Base-by-base conservation (phyloP, 352 stramenopile species). In the Pythium utonaiense region DNA sequence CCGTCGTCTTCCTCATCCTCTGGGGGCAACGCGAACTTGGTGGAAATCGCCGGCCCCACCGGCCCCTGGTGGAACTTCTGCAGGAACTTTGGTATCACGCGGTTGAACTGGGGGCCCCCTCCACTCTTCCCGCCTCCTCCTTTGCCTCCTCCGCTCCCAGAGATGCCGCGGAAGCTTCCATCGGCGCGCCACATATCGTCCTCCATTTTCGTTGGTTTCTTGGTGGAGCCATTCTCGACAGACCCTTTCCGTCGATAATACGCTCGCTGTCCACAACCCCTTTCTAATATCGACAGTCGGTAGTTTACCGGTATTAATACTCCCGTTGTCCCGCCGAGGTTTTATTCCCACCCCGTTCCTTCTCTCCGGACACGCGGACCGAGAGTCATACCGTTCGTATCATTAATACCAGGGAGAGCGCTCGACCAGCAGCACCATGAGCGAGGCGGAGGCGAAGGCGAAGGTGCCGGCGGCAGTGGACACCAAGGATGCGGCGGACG, bases 81-180 rank as follows among this genome's bases (percentile, higher is more conserved):
- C 47, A 94, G 63, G 57, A 94, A 94, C 60, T 91, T 92, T 34
- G 85, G 85, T 53, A 94, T 88, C 58, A 92, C 81, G 6, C 83
- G 82, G 30, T 77, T 94, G 70, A 91, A 94, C 60, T 91, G 70
- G 10, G 80, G 85, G 0, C 77, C 77, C 31, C 80, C 74, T 9
- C 73, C 78, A 34, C 71, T 70, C 33, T 62, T 63, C 10, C 67
- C 52, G 1, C 57, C 54, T 1, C 66, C 59, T 33, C 49, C 49
- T 24, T 53, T 49, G 10, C 71, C 69, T 17, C 60, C 67, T 14
- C 34, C 63, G n/a, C 70, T 42, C 16, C 36, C 60, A 17, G 47
- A 62, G n/a, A 88, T 58, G 48, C 75, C 76, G 22, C 83, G 78
- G 54, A 94, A 82, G 57, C 78, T 91, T 48, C 81, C 80, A 61